Conservation (phyloP, 495 filamentous ascomycete genomes). For the Pseudoneurospora amorphoporcata region DNA sequence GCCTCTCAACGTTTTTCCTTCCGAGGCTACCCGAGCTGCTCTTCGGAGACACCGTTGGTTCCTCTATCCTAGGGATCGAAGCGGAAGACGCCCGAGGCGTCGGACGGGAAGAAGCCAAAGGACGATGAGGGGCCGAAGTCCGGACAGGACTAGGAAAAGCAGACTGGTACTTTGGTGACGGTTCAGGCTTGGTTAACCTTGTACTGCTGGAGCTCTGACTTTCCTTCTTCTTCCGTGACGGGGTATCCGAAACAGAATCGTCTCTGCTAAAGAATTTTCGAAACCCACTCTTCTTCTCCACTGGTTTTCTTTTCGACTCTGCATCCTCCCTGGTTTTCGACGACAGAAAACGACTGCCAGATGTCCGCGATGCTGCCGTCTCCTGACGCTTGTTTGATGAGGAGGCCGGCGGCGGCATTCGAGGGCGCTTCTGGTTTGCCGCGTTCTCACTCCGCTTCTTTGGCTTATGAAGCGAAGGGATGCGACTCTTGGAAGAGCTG, state of each 20-base stretch:
- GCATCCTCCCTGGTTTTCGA: constrained; percentile 10
- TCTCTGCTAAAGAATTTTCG: constrained; percentile 22
- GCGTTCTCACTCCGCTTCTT: constrained; percentile 17
- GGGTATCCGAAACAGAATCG: constrained; percentile 17
- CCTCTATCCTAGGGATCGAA: constrained; percentile 14
- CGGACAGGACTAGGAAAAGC: background rate
- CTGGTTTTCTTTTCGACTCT: constrained; percentile 4
- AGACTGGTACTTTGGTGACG: background rate
- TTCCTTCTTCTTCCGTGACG: constrained; percentile 9
- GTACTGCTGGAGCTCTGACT: constrained; percentile 4
- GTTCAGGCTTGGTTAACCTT: background rate
- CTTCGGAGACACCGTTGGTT: constrained; percentile 32
- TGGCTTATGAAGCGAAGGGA: background rate
- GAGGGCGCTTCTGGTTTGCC: constrained; percentile 37
- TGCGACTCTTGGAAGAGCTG: constrained; percentile 6
- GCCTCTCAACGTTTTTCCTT: constrained; percentile 13
- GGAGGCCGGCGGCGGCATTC: constrained; percentile 20
- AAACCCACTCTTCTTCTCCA: constrained; percentile 25
- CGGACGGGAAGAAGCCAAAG: constrained; percentile 4
- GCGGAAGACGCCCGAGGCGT: constrained; percentile 14
- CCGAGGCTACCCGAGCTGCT: constrained; percentile 9
- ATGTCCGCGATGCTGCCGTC: constrained; percentile 11
- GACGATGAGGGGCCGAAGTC: constrained; percentile 8
- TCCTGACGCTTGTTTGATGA: constrained; percentile 10
- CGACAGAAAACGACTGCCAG: constrained; percentile 16